Evolutionary conservation across 192 early-diverging fungal species (phyloP).

Genomic region (Backusella morwellensis): DNA sequence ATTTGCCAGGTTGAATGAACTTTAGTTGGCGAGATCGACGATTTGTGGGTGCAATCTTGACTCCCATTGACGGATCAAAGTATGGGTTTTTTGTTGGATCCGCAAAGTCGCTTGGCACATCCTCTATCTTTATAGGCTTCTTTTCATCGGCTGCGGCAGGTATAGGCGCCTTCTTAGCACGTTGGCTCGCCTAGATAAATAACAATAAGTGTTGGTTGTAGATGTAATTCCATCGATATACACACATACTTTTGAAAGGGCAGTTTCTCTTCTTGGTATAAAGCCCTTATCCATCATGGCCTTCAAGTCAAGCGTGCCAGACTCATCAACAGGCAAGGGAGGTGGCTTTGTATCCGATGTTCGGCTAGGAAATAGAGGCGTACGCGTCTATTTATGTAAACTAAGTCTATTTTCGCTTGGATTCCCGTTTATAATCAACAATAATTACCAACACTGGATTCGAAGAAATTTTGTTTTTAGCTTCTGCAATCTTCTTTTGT

Average conservation of each 20-base stretch:
- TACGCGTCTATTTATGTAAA: constrained; percentile 23
- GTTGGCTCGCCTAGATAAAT: constrained; percentile 64
- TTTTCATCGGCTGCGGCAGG: constrained; percentile 41
- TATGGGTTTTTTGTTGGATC: constrained; percentile 88
- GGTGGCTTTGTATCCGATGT: constrained; percentile 31
- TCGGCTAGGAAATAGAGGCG: constrained; percentile 28
- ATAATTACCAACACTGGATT: background rate
- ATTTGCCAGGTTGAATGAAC: constrained; percentile 85
- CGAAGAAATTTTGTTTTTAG: constrained; percentile 27
- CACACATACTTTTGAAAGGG: constrained; percentile 38
- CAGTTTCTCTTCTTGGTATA: constrained; percentile 53
- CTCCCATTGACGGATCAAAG: constrained; percentile 68
- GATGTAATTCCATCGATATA: constrained; percentile 9
- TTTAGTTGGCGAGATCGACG: constrained; percentile 55
- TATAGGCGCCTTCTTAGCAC: constrained; percentile 32
- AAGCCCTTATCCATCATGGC: constrained; percentile 43
- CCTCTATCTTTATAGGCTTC: constrained; percentile 52
- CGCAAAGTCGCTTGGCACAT: constrained; percentile 44
- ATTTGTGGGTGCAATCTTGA: constrained; percentile 38
- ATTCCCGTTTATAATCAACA: background rate
- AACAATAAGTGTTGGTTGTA: constrained; percentile 49
- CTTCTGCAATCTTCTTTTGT: constrained; percentile 51
- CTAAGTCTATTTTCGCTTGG: no score
- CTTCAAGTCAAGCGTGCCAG: constrained; percentile 46
- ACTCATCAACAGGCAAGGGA: constrained; percentile 44